Percentiles rank a stretch among this genome's conserved stretches.
These are phyloP conservation scores for Rhodamnia rubescens DNA, from an alignment of 345 rosid species.

Conservation along the genomic window DNA sequence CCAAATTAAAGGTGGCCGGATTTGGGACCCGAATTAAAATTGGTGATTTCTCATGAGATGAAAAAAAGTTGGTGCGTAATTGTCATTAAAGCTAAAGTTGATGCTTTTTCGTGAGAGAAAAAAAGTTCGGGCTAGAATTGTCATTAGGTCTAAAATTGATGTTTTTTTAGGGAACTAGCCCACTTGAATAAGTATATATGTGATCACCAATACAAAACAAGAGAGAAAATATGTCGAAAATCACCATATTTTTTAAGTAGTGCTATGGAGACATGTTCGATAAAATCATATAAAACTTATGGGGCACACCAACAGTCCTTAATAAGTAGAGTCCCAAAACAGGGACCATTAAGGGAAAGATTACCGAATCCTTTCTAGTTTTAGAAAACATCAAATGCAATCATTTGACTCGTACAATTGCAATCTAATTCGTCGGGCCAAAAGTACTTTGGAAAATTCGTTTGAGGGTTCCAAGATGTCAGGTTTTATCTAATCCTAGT, in stretches of 20 bases:
- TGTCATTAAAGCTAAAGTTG: too few species aligned
- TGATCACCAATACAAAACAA: background rate
- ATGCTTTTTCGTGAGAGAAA: too few species aligned
- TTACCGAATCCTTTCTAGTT: background rate
- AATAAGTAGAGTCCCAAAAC: background rate
- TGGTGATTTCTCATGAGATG: too few species aligned
- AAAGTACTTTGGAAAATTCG: background rate
- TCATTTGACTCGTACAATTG: background rate
- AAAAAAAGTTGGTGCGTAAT: too few species aligned
- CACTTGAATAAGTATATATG: background rate
- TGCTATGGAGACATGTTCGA: background rate
- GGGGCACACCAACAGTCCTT: background rate
- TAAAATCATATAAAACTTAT: background rate
- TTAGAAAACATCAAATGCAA: background rate
- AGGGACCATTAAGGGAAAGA: background rate
- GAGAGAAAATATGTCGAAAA: too few species aligned
- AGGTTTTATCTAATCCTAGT: background rate
- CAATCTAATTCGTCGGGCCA: background rate
- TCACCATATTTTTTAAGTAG: background rate
- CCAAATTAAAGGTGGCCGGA: too few species aligned
- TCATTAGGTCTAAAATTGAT: too few species aligned
- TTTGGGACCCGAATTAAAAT: too few species aligned
- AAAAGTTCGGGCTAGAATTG: too few species aligned
- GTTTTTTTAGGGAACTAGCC: too few species aligned
- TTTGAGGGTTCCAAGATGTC: background rate